Conservation (phyloP, 23 red algal genomes). For the Agarophyton chilense region DNA sequence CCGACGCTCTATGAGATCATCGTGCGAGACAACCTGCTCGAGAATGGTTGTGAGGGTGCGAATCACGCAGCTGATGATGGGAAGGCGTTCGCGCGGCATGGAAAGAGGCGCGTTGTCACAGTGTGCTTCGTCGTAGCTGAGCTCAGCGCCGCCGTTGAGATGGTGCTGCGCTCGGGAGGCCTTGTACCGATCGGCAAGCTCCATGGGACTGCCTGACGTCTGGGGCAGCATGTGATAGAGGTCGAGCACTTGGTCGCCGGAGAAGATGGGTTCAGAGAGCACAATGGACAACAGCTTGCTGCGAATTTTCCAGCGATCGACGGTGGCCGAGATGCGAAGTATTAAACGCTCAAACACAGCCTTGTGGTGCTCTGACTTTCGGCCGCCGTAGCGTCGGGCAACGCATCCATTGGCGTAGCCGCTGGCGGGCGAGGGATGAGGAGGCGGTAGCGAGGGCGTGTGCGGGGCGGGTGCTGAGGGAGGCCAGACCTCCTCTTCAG, state of each 20-base stretch:
- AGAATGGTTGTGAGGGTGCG: conserved; percentile 10
- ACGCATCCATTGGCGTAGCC: not conserved
- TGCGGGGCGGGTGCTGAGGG: not conserved
- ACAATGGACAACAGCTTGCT: not conserved
- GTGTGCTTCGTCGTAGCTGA: not conserved
- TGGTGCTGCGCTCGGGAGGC: not conserved
- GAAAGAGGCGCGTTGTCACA: not conserved
- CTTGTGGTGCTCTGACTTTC: not conserved
- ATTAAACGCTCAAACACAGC: not conserved
- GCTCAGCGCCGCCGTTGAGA: not conserved
- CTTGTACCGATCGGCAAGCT: not conserved
- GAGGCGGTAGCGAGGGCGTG: not conserved
- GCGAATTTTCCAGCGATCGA: not conserved
- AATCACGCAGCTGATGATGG: conserved; percentile 23
- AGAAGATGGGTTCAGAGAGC: not conserved
- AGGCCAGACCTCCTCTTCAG: not conserved
- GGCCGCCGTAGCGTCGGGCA: not conserved
- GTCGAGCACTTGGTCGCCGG: not conserved
- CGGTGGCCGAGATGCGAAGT: not conserved
- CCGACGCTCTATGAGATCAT: conserved; percentile 1
- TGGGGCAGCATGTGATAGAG: not conserved
- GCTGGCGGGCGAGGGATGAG: not conserved
- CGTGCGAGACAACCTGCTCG: conserved; percentile 21
- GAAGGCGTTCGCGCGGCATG: not conserved
- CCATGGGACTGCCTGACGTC: not conserved